Evolutionary conservation across 352 stramenopile genomes (phyloP), one percentile per base, ranked within the genome.

Genomic region (Phytophthora litchii): DNA sequence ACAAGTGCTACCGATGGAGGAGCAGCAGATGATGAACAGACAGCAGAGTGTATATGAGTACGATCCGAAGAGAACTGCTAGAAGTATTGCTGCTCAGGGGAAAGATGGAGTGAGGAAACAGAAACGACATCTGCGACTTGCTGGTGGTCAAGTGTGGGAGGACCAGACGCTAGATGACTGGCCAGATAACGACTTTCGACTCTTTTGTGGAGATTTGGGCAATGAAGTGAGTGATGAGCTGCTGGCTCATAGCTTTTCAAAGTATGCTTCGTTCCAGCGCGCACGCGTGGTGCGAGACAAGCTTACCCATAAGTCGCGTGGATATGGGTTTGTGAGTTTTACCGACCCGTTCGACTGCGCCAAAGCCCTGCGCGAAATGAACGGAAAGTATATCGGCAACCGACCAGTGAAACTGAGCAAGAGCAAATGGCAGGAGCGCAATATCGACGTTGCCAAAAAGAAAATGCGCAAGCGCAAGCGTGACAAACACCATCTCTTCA

Each of bases 261-360:
- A 72, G 42, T 96, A 89, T 54, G 53, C 76, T 43, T 91, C 82
- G 9, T 93, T 96, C 68, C 80, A 91, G 58, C 78, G 83, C 3
- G 76, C 87, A n/a, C 76, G 79, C 6, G 85, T 96, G 3, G 81
- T 96, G 54, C 74, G 85, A 0, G 83, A 96, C 59, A 96, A 96
- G 62, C 59, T 86, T 46, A 89, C 85, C 32, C 84, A 94, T 76
- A 94, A 94, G 69, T 91, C 85, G n/a, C 80, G 79, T n/a, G 95
- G 95, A 13, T 99, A 96, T 72, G 96, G 96, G 2, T 99, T 99
- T 63, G 95, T 98, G 23, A 97, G 81, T 55, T 96, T 99, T 36
- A 46, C 90, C 11, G 91, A 98, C 74, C 80, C 92, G 11, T 95
- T 98, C 58, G 94, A 98, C 67, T 98, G 88, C 66, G 94, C 94